Base-by-base conservation (phyloP, 345 rosid genomes). In the Citrus glauca region DNA sequence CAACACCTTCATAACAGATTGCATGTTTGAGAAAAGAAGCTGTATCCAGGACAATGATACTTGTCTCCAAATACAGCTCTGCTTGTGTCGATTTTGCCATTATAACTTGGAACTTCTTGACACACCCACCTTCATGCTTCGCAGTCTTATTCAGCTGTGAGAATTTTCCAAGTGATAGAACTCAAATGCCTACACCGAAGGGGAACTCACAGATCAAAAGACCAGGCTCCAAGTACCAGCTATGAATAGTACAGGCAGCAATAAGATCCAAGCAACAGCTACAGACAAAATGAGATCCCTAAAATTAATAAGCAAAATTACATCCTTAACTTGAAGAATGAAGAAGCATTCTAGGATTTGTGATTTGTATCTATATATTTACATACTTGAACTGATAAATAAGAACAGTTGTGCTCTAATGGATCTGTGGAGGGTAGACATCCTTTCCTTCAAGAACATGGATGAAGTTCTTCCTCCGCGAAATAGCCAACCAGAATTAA, bases 381-480 rank as follows among this genome's bases (percentile, higher is more conserved):
- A 53, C 37, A 25, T 19, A 24, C 50, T 61, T 50, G 24, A 32
- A 56, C 48, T 33, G 11, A 55, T 69, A 48, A 69, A 69, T 6
- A 35, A 64, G 22, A 56, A 71, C 38, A 71, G 50, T 45, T 45
- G 9, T 60, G 38, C 50, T 33, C 60, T 14, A 28, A 71, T 19
- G 17, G 27, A 19, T 30, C 27, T n/a, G 53, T 37, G 20, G 61
- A 6, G 30, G 35, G 56, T 63, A 65, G 25, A 72, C 35, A 38
- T 11, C 27, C 33, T 71, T 22, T 76, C 30, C 77, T 42, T 27
- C 61, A 72, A 53, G 35, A 74, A 63, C 33, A 28, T 55, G 72
- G 78, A 53, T 33, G 53, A 70, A 74, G 40, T 59, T 73, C 73
- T 61, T 69, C 71, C 27, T 37, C 78, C 78, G 62, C 38, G 9